Conservation (phyloP, 2,329 filamentous ascomycete species). For the Iodosphaeria phyllophila region DNA sequence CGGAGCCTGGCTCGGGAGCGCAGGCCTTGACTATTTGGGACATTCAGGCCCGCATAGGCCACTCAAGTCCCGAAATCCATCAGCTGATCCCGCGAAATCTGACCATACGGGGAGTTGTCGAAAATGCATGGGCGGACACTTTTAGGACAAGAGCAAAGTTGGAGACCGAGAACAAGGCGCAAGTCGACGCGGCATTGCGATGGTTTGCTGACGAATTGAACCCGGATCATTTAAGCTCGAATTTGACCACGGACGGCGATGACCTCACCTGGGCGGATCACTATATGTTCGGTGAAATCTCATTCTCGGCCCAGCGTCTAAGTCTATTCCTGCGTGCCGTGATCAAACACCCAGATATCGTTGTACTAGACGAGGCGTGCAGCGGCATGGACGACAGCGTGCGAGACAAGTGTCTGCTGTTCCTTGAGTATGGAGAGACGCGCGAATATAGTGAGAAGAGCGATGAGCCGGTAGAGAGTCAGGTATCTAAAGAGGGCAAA, state of each 20-base stretch:
- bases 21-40: slow-evolving; percentile 81
- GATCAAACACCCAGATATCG: slow-evolving; percentile 62
- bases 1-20: slow-evolving; percentile 44
- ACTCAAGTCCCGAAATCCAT: slow-evolving; percentile 87
- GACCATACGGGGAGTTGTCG: slow-evolving; percentile 54
- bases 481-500: slow-evolving; percentile 20
- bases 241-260: no score
- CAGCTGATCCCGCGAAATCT: slow-evolving; percentile 73
- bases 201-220: slow-evolving; percentile 72
- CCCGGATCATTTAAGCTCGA: slow-evolving; percentile 18
- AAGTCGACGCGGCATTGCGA: slow-evolving; percentile 49
- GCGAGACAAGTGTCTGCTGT: slow-evolving; percentile 72
- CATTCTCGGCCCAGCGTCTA: slow-evolving; percentile 70
- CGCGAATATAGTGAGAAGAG: slow-evolving; percentile 20
- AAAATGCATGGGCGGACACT: slow-evolving; percentile 82
- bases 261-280: slow-evolving; percentile 45
- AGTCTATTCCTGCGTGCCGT: slow-evolving; percentile 68
- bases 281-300: slow-evolving; percentile 51
- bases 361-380: slow-evolving; percentile 77
- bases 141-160: slow-evolving; percentile 56
- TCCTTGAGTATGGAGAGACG: slow-evolving; percentile 48
- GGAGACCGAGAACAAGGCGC: slow-evolving; percentile 30
- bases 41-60: slow-evolving; percentile 73
- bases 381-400: slow-evolving; percentile 68
- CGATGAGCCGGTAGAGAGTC: slow-evolving; percentile 23